Evolutionary conservation across 345 rosid species (phyloP), one percentile per base, ranked within the genome.

Genomic region (Arabidopsis suecica): DNA sequence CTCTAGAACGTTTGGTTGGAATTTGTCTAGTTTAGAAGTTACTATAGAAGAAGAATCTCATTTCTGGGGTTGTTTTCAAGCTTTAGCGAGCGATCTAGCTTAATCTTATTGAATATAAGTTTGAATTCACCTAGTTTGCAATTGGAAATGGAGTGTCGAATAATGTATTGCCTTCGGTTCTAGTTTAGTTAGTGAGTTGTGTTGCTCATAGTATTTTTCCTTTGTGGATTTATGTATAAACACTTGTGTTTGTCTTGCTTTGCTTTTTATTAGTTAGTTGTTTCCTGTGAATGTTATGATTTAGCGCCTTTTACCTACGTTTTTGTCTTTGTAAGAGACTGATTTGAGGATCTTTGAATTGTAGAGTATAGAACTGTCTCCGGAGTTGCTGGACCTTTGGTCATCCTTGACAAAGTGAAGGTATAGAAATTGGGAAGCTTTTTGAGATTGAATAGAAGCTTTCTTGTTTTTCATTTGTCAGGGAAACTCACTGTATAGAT

Each of bases 331-430:
- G 32, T n/a, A 12, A 9, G 41, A 51, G 64, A 72, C 77, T 72
- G 68, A 78, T 63, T 71, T 25, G 50, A 63, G 32, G 38, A 70
- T 62, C 9, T 74, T 78, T 64, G 48, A 49, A 61, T 42, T 72
- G 81, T 87, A 95, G 98, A 95, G 81, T 95, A 95, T 49, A 90
- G 99, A 83, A 95, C 99, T 42, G 97, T 95, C 71, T 89, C 97
- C 13, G 98, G 99, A 25, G 99, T 95, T 80, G 98, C 98, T 6
- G 99, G 99, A 63, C 99, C 99, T 38, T 83, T 92, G 64, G 99
- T 95, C 79, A 95, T 95, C 65, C 97, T 95, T 22, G 98, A 95
- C 0, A 92, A 95, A 88, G 99, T 95, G 66, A 95, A 95, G 99
- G 99, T 90, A 49, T 13, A 72, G 22, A 56, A 38, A 18, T 4